These are phyloP conservation scores for Penicillium dipodomyicola DNA, from an alignment of 495 filamentous ascomycete genomes.

Conservation along the genomic window DNA sequence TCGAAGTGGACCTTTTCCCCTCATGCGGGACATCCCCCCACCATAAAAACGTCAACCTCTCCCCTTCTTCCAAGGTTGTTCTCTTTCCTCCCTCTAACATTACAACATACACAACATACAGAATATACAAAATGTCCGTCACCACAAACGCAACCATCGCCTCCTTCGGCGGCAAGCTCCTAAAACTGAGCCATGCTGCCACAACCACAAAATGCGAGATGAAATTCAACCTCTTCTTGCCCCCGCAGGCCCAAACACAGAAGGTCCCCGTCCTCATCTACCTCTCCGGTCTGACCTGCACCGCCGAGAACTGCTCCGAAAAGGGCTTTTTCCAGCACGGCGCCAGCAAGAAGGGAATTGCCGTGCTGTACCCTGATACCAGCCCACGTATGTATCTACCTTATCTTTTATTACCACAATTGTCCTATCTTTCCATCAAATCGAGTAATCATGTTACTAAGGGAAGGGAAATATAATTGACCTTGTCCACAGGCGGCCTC, in stretches of 20 bases:
- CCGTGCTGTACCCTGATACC: slow-evolving; percentile 91
- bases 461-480: neutral
- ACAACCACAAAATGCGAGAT: slow-evolving; percentile 62
- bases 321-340: slow-evolving; percentile 89
- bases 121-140: slow-evolving; percentile 60
- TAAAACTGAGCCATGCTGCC: slow-evolving; percentile 86
- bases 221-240: slow-evolving; percentile 66
- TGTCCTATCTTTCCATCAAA: neutral
- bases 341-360: slow-evolving; percentile 75
- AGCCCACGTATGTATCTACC: slow-evolving; percentile 64
- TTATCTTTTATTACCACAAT: neutral
- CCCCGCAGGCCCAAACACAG: slow-evolving; percentile 51
- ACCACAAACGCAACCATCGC: slow-evolving; percentile 84
- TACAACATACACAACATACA: too few species aligned
- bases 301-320: slow-evolving; percentile 91
- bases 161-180: slow-evolving; percentile 91
- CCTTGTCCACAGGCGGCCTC: slow-evolving; percentile 54
- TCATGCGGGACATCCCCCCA: slow-evolving; percentile 8
- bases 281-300: slow-evolving; percentile 92
- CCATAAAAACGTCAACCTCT: slow-evolving; percentile 9
- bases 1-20: slow-evolving; percentile 13
- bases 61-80: too few species aligned
- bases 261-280: slow-evolving; percentile 90
- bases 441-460: neutral
- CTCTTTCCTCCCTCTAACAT: neutral